Percentiles rank a stretch among this genome's conserved stretches.
Conservation (phyloP, 495 filamentous ascomycete species). For the Neurospora sp. region DNA sequence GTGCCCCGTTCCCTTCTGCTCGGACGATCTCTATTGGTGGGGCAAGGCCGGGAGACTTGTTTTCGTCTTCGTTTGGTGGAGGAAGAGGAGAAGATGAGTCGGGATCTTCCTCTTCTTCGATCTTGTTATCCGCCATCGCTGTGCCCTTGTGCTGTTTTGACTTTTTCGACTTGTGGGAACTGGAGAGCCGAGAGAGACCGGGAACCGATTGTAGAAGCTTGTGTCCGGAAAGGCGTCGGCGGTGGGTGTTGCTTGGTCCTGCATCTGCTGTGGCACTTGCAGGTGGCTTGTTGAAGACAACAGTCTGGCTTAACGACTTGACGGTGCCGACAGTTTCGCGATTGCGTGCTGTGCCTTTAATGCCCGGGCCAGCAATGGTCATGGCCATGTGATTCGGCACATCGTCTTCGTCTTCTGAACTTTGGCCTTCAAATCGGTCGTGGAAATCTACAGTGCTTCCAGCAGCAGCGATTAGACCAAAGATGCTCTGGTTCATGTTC, state of each 20-base stretch:
- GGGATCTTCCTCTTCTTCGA: slow-evolving; percentile 9
- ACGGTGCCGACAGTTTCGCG: neutral
- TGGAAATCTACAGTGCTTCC: slow-evolving; percentile 72
- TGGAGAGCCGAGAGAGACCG: slow-evolving; percentile 30
- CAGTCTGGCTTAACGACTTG: neutral
- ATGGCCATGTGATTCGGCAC: slow-evolving; percentile 20
- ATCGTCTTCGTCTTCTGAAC: slow-evolving; percentile 61
- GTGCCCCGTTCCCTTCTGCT: slow-evolving; percentile 40
- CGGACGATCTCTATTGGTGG: slow-evolving; percentile 24
- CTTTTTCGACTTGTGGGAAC: slow-evolving; percentile 27
- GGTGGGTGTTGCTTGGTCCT: neutral
- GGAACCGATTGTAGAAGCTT: slow-evolving; percentile 48
- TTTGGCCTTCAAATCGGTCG: slow-evolving; percentile 67
- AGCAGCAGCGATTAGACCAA: slow-evolving; percentile 88
- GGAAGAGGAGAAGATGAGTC: neutral
- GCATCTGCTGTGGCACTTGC: neutral
- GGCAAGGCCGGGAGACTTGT: slow-evolving; percentile 2
- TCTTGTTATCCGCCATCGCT: slow-evolving; percentile 9
- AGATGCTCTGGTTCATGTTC: slow-evolving; percentile 91
- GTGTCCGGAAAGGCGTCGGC: neutral
- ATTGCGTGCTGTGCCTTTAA: neutral
- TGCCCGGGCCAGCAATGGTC: slow-evolving; percentile 16
- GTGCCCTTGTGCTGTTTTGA: slow-evolving; percentile 23
- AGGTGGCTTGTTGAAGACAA: neutral
- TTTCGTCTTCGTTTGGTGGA: neutral